Evolutionary conservation across 2,329 filamentous ascomycete species (phyloP).

Genomic region (Fusarium subtropicale): DNA sequence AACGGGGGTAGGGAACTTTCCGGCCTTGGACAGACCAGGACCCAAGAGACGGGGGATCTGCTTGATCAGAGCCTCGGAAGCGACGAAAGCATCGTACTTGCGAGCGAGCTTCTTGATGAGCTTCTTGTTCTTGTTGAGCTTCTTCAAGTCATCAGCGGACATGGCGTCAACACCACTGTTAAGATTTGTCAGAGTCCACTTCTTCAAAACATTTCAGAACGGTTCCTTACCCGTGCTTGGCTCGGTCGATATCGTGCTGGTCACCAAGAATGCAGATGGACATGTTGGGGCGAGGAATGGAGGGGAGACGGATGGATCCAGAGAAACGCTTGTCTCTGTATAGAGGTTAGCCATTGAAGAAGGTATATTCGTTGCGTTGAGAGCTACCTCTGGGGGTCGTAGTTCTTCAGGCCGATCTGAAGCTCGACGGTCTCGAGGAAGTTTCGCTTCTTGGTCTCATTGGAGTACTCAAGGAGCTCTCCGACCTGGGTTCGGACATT

Average conservation of each 20-base stretch:
- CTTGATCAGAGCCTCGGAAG: slow-evolving; percentile 98
- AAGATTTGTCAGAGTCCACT: background rate
- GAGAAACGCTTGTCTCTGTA: slow-evolving; percentile 99
- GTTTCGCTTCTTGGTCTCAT: slow-evolving; percentile 96
- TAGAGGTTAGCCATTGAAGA: background rate
- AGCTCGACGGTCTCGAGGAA: slow-evolving; percentile 95
- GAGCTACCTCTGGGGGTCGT: slow-evolving; percentile 77
- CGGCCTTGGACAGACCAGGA: slow-evolving; percentile 98
- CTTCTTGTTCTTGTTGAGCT: slow-evolving; percentile 99
- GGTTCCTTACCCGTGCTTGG: slow-evolving; percentile 82
- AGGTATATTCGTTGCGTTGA: background rate
- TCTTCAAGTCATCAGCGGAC: slow-evolving; percentile 99
- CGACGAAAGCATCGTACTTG: slow-evolving; percentile 99
- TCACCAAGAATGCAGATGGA: slow-evolving; percentile 79
- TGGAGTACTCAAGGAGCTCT: slow-evolving; percentile 94
- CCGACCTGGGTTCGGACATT: slow-evolving; percentile 96
- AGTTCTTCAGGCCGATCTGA: slow-evolving; percentile 97
- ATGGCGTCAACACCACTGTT: slow-evolving; percentile 87
- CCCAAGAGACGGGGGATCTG: slow-evolving; percentile 99
- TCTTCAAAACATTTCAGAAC: background rate
- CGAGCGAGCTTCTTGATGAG: slow-evolving; percentile 99
- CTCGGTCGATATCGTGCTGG: slow-evolving; percentile 98
- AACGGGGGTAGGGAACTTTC: slow-evolving; percentile 99
- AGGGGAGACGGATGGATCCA: slow-evolving; percentile 95
- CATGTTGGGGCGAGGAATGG: slow-evolving; percentile 92